Conservation (phyloP, 2,329 filamentous ascomycete species). For the Colletotrichum sp. region DNA sequence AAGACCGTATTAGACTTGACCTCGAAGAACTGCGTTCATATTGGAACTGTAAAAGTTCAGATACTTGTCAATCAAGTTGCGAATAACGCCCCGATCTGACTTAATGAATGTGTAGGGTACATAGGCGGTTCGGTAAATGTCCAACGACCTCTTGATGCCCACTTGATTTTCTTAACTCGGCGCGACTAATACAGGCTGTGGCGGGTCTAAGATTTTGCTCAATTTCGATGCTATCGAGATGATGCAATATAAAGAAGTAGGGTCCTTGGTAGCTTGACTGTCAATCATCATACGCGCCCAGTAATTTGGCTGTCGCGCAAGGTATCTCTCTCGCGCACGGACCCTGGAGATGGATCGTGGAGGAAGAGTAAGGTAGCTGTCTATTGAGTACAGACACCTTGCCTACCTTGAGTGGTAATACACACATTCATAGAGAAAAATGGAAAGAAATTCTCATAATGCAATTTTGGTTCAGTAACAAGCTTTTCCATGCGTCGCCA, state of each 20-base stretch:
- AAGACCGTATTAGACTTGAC: neutral
- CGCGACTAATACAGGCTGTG: rapidly evolving
- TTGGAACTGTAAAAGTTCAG: neutral
- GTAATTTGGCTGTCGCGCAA: neutral
- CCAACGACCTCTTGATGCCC: neutral
- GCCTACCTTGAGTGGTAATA: neutral
- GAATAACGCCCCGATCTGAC: neutral
- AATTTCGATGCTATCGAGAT: neutral
- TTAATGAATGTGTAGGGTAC: neutral
- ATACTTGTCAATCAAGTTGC: neutral
- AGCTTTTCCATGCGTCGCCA: neutral
- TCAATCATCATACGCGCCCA: neutral
- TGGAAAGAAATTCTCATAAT: neutral
- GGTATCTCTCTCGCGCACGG: neutral
- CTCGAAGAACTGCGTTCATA: neutral
- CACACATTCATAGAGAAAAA: neutral
- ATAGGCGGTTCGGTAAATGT: neutral
- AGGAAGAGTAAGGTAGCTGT: neutral
- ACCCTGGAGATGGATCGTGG: neutral
- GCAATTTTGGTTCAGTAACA: rapidly evolving
- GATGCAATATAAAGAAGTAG: neutral
- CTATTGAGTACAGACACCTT: neutral
- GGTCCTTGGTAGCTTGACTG: neutral
- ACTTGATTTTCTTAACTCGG: neutral
- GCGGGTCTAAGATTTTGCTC: neutral